phyloP scores from a whole-genome alignment of 345 rosid species.

The Ceriops tagal region DNA sequence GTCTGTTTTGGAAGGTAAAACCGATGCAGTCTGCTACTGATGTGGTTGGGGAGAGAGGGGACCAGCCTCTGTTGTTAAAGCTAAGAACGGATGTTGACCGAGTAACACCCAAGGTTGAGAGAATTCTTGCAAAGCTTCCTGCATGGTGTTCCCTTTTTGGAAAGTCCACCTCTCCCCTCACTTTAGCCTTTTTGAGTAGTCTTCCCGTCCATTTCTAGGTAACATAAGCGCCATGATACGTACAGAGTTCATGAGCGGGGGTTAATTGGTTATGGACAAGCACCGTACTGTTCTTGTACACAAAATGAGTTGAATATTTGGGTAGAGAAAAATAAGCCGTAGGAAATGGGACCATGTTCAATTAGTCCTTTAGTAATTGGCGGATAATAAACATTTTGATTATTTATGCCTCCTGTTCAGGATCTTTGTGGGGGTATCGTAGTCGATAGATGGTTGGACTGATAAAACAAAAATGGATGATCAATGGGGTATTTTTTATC shows the following conservation, averaged over 20 bases:
- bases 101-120: constrained; percentile 54
- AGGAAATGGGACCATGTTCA: no score
- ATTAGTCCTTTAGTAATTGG: no score
- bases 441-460: no score
- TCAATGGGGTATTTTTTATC: no score
- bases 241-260: background rate
- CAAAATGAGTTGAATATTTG: background rate
- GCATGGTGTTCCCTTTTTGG: constrained; percentile 79
- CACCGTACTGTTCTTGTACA: background rate
- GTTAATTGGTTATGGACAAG: no score
- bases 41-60: constrained; percentile 12
- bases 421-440: no score
- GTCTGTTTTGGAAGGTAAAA: constrained; percentile 44
- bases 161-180: constrained; percentile 74
- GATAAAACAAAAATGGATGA: no score
- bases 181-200: constrained; percentile 56
- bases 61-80: constrained; percentile 53
- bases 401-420: no score
- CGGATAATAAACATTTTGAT: no score
- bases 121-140: constrained; percentile 59
- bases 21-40: constrained; percentile 12
- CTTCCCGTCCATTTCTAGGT: constrained; percentile 53
- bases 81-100: constrained; percentile 68
- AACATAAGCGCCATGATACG: background rate
- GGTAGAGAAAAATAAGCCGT: no score